phyloP scores from a whole-genome alignment of 176 grass and related monocot genomes.

The Musa troglodytarum region DNA sequence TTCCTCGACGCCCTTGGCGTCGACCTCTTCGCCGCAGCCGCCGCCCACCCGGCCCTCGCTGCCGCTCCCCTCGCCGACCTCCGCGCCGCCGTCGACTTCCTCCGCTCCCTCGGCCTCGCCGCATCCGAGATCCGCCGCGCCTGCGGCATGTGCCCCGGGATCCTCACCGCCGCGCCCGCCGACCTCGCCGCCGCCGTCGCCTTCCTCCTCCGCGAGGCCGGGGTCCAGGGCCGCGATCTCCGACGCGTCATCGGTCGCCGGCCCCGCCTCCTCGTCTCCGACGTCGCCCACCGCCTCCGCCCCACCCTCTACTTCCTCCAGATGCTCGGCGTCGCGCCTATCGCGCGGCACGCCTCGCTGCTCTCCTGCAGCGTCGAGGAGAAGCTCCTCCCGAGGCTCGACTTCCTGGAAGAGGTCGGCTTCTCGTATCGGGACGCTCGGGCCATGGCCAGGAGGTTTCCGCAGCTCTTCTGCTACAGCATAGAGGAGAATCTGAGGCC shows the following conservation, averaged over 20 bases:
- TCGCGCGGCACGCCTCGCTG: slow-evolving; percentile 51
- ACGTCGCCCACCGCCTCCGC: slow-evolving; percentile 45
- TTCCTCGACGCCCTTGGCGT: slow-evolving; percentile 26
- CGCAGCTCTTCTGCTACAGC: slow-evolving; percentile 66
- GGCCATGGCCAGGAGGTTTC: slow-evolving; percentile 73
- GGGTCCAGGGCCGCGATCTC: slow-evolving; percentile 36
- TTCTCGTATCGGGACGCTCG: slow-evolving; percentile 39
- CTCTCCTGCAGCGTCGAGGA: slow-evolving; percentile 89
- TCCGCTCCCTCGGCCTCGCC: slow-evolving; percentile 45
- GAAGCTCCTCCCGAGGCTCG: slow-evolving; percentile 67
- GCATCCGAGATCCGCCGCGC: slow-evolving; percentile 53
- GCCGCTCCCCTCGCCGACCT: slow-evolving; percentile 18
- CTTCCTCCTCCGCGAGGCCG: slow-evolving; percentile 45
- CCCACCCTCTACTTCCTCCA: slow-evolving; percentile 86
- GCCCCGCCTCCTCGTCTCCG: slow-evolving; percentile 66
- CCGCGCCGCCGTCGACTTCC: slow-evolving; percentile 25
- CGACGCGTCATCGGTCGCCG: slow-evolving; percentile 48
- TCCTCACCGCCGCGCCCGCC: slow-evolving; percentile 39
- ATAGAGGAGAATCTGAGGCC: slow-evolving; percentile 68
- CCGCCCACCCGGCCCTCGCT: slow-evolving; percentile 30
- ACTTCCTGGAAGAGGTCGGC: slow-evolving; percentile 65
- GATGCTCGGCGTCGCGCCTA: slow-evolving; percentile 47
- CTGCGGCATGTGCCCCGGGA: slow-evolving; percentile 76
- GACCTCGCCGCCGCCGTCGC: slow-evolving; percentile 38
- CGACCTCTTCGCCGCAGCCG: slow-evolving; percentile 15